Base-by-base conservation (phyloP, 352 stramenopile genomes). In the Phytophthora sp. region DNA sequence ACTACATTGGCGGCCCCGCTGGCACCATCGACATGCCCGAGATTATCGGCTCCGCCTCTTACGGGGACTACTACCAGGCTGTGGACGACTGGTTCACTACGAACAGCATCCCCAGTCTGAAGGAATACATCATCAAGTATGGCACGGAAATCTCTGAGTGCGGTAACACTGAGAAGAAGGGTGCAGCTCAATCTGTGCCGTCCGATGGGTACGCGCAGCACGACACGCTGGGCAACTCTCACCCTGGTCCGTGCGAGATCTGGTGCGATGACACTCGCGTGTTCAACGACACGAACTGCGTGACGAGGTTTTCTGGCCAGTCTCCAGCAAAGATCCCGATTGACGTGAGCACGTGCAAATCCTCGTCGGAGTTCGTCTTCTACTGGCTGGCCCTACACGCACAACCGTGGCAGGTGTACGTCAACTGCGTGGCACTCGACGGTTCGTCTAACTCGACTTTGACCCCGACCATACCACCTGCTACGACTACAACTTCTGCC, bases 221-320 rank as follows among this genome's bases (percentile, higher is more conserved):
- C 39, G 61, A 75, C 36, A 66, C 52, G 4, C 57, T 76, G 2
- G 62, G 63, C 31, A 73, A 53, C 47, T 76, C 69, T 7, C 76
- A 84, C 56, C 63, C 67, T 1, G 76, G 72, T 12, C 76, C 76
- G 39, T 84, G 76, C n/a, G 73, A 84, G 44, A 62, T 84, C 24
- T 84, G 76, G 76, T 79, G 70, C 26, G 71, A 80, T 59, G 58
- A 67, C 45, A 75, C 62, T 4, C 76, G 69, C 29, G 72, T 84
- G 16, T 79, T 79, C 38, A 52, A 77, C 52, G 56, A 79, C 33
- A 50, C 61, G 13, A 77, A 84, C 63, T 84, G 75, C n/a, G 65
- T 47, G 5, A 24, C 41, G 16, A 56, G 66, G 45, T 75, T 65
- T 18, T 16, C 66, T 6, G 57, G 53, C 9, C 44, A 75, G 44